Base-by-base conservation (phyloP, 352 stramenopile genomes). In the Globisporangium okanoganense region DNA sequence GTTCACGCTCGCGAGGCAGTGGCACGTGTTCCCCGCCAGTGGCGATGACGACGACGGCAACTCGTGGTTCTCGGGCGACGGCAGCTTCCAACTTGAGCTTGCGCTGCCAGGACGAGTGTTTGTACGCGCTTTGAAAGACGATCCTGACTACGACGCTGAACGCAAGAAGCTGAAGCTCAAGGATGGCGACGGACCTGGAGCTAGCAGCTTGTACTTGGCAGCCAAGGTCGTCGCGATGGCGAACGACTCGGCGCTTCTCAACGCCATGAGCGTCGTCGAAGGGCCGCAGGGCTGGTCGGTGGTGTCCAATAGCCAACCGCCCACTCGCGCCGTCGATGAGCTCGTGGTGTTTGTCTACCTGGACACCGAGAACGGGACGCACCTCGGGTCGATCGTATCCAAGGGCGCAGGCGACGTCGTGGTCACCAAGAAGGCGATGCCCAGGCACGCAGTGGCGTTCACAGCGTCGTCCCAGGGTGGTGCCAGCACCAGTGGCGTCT, bases 161-260 rank as follows among this genome's bases (percentile, higher is more conserved):
- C 44, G 33, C 10, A 22, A 35, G 3, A 36, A 41, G 20, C 5
- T 16, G 18, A 56, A 56, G 27, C 20, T 31, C n/a, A 18, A 4
- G 5, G 36, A 41, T 13, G n/a, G 13, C n/a, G 16, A 2, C n/a
- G n/a, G n/a, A n/a, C n/a, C n/a, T 18, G 2, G n/a, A 4, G 24
- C n/a, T 5, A 29, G 18, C 24, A 29, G 27, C 18, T 13, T 20
- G 18, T 8, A 41, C 5, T 29, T 53, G 22, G 7, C 31, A n/a
- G 41, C 55, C 27, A 61, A 61, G 25, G 41, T 61, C 29, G 55
- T 61, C 13, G 55, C 43, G 13, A 44, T 47, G 41, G 29, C 41
- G 25, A 61, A 29, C 27, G 55, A 54, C 44, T 22, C 25, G 27
- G 29, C 20, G 55, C n/a, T 47, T 20, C 55, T 61, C 27, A 29